phyloP scores from a whole-genome alignment of 352 stramenopile genomes.

The Phytopythium delawarense region DNA sequence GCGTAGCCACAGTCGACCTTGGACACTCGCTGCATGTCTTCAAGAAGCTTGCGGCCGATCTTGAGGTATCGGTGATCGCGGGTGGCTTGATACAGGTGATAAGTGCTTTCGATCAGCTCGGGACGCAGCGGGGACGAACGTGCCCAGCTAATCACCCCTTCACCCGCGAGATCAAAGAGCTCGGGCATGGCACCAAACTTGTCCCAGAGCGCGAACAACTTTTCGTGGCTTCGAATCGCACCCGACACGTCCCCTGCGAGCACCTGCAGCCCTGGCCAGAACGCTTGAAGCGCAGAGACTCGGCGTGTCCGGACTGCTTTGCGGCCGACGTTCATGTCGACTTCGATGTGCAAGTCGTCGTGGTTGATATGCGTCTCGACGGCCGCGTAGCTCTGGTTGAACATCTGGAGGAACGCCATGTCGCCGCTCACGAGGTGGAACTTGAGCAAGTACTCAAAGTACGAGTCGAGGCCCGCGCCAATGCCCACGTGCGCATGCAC shows the following conservation, averaged over 20 bases:
- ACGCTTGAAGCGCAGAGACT: conserved; percentile 91
- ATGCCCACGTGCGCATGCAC: conserved; percentile 78
- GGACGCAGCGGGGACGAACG: conserved; percentile 92
- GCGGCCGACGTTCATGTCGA: conserved; percentile 81
- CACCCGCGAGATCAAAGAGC: conserved; percentile 80
- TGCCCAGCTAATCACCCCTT: conserved; percentile 70
- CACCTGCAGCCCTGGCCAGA: conserved; percentile 96
- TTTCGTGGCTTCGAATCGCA: conserved; percentile 89
- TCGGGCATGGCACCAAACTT: conserved; percentile 95
- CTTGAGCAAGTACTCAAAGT: conserved; percentile 98
- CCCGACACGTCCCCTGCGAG: conserved; percentile 90
- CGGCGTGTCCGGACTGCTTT: conserved; percentile 50
- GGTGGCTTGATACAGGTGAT: conserved; percentile 93
- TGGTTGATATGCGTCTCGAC: conserved; percentile 78
- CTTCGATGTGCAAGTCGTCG: conserved; percentile 74
- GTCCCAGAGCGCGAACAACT: conserved; percentile 94
- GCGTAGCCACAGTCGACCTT: conserved; percentile 91
- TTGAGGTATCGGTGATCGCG: conserved; percentile 87
- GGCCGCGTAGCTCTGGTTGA: conserved; percentile 74
- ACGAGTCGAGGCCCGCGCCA: conserved; percentile 94
- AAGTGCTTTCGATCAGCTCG: conserved; percentile 97
- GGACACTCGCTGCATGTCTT: conserved; percentile 86
- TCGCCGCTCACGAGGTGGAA: conserved; percentile 95
- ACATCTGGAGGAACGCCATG: conserved; percentile 90
- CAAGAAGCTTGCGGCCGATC: conserved; percentile 82